Conservation (phyloP, 257 asterid genomes). For the Nyctanthes arbortristis region DNA sequence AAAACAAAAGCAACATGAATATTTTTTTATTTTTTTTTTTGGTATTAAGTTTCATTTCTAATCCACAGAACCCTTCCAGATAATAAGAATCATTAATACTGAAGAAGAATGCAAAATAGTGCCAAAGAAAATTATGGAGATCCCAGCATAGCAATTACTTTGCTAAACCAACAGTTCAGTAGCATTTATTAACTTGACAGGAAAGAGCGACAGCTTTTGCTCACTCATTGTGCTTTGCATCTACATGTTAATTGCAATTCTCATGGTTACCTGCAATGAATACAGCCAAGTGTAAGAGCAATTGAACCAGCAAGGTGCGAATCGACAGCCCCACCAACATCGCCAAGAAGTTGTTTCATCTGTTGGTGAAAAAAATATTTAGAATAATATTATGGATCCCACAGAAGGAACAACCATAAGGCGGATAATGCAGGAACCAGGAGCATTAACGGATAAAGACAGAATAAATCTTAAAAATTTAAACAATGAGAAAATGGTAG, state of each 20-base stretch:
- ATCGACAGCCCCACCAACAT: conserved; percentile 57
- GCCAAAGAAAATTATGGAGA: background rate
- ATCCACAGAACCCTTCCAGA: background rate
- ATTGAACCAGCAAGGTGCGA: conserved; percentile 81
- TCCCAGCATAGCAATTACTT: background rate
- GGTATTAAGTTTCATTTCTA: background rate
- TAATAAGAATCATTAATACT: background rate
- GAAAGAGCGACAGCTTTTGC: conserved; percentile 16
- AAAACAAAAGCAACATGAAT: background rate
- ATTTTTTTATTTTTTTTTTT: background rate
- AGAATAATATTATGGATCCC: conserved; percentile 28
- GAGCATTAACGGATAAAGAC: background rate
- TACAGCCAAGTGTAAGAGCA: conserved; percentile 94
- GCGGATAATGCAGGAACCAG: conserved; percentile 2
- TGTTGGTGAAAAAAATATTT: conserved; percentile 43
- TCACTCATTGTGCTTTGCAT: conserved; percentile 15
- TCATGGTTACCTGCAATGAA: conserved; percentile 85
- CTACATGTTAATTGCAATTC: conserved; percentile 16
- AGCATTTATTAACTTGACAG: conserved; percentile 7
- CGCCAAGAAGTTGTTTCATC: conserved; percentile 86
- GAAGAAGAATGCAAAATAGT: background rate
- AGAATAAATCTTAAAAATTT: background rate
- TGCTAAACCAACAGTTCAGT: conserved; percentile 3
- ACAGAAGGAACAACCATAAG: conserved; percentile 10
- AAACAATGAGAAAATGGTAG: background rate